These are phyloP conservation scores for Globisporangium nodosum DNA, from an alignment of 352 stramenopile genomes.

Conservation along the genomic window DNA sequence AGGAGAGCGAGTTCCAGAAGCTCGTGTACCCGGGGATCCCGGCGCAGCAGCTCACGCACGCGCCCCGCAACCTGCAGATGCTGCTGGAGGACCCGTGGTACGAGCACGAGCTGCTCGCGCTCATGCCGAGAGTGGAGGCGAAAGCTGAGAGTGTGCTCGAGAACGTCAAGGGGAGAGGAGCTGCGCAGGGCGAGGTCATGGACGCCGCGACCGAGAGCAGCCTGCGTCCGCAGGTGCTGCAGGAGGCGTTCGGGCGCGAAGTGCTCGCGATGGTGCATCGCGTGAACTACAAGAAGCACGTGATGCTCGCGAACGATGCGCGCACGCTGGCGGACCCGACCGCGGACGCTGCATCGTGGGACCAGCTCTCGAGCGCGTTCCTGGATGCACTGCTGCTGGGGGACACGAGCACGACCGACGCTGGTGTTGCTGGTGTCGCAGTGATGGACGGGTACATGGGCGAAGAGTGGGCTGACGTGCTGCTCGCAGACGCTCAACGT, in stretches of 20 bases:
- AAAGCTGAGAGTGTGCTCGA: slow-evolving; percentile 70
- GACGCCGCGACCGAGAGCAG: slow-evolving; percentile 56
- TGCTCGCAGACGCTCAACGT: slow-evolving; percentile 59
- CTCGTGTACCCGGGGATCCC: slow-evolving; percentile 80
- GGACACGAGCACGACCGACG: neutral
- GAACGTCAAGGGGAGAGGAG: slow-evolving; percentile 79
- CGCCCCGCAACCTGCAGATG: slow-evolving; percentile 65
- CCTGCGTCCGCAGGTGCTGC: slow-evolving; percentile 70
- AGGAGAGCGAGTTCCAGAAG: slow-evolving; percentile 62
- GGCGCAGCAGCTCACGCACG: slow-evolving; percentile 51
- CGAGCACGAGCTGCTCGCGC: slow-evolving; percentile 57
- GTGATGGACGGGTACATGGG: slow-evolving; percentile 76
- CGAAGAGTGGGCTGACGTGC: slow-evolving; percentile 63
- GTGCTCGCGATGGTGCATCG: slow-evolving; percentile 80
- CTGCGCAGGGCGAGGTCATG: slow-evolving; percentile 73
- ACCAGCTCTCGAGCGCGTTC: slow-evolving; percentile 50
- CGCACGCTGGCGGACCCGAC: slow-evolving; percentile 52
- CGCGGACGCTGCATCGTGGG: slow-evolving; percentile 52
- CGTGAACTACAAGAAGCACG: slow-evolving; percentile 79
- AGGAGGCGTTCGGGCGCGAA: slow-evolving; percentile 82
- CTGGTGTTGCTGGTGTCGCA: slow-evolving; percentile 23
- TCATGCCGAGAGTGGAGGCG: slow-evolving; percentile 79
- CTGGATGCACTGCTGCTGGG: slow-evolving; percentile 32
- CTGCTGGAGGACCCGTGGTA: slow-evolving; percentile 80
- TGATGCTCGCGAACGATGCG: slow-evolving; percentile 59